phyloP scores from a whole-genome alignment of 176 grass and related monocot species.

The Bolboschoenus planiculmis region DNA sequence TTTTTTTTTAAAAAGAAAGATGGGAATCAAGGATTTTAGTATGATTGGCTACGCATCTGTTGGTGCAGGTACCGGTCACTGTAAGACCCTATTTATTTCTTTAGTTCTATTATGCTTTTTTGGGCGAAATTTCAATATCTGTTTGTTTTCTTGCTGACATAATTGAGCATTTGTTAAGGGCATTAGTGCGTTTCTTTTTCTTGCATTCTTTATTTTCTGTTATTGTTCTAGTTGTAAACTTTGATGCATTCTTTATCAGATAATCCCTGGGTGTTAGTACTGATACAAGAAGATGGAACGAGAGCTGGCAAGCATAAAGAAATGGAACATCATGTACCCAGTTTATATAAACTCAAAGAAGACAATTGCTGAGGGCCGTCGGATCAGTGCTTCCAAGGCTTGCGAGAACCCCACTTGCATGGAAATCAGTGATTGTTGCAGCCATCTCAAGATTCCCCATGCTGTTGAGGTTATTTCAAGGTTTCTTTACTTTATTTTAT shows the following conservation, averaged over 20 bases:
- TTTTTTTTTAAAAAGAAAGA: not conserved
- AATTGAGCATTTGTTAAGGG: not conserved
- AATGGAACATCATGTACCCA: slow-evolving; percentile 90
- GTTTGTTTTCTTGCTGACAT: not conserved
- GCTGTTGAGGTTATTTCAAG: slow-evolving; percentile 46
- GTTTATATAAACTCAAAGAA: slow-evolving; percentile 99
- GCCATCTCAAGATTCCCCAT: slow-evolving; percentile 64
- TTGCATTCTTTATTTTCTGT: not conserved
- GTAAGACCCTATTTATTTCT: not conserved
- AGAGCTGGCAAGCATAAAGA: slow-evolving; percentile 49
- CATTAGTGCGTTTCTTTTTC: not conserved
- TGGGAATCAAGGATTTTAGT: not conserved
- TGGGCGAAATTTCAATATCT: not conserved
- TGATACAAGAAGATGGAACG: not conserved
- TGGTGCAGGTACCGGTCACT: not conserved
- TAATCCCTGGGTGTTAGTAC: not conserved
- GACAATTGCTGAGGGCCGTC: slow-evolving; percentile 73
- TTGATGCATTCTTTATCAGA: not conserved
- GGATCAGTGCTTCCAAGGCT: slow-evolving; percentile 55
- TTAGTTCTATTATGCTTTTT: not conserved
- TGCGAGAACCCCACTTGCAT: slow-evolving; percentile 83
- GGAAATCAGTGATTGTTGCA: slow-evolving; percentile 81
- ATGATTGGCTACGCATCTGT: not conserved
- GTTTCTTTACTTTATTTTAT: not conserved
- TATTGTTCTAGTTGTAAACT: not conserved